A percentile compares a stretch with the other conserved stretches of the same genome.
phyloP scores from a whole-genome alignment of 345 rosid species.

The Eucalyptus regnans region DNA sequence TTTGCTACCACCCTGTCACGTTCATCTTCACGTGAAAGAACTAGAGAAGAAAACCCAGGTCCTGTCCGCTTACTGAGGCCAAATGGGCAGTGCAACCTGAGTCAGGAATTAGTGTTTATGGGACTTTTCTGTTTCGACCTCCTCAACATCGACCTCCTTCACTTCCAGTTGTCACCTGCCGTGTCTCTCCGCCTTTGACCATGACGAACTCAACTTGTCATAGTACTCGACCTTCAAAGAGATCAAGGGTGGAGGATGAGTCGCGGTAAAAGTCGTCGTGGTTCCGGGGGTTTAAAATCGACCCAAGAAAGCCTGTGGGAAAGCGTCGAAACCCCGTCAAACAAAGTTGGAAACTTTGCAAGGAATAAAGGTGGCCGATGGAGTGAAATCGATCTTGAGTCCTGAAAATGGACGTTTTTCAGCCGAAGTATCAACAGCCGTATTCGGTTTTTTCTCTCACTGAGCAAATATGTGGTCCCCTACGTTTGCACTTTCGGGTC shows the following conservation, averaged over 20 bases:
- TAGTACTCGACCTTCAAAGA: not conserved
- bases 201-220: not conserved
- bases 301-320: not conserved
- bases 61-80: not conserved
- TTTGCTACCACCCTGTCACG: not conserved
- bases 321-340: not conserved
- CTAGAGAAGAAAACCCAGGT: not conserved
- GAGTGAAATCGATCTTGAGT: not conserved
- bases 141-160: not conserved
- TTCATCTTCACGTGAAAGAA: not conserved
- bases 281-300: too few relatives aligned
- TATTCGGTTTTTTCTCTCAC: not conserved
- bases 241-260: not conserved
- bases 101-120: too few relatives aligned
- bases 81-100: too few relatives aligned
- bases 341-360: not conserved
- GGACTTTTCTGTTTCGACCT: not conserved
- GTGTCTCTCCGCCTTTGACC: not conserved
- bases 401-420: not conserved
- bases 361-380: not conserved
- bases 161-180: not conserved
- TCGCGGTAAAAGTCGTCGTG: not conserved
- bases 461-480: not conserved
- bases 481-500: not conserved
- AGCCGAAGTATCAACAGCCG: not conserved